Percentiles rank a stretch among this genome's conserved stretches.
phyloP scores from a whole-genome alignment of 352 stramenopile genomes.

The Proteromonas lacertae region DNA sequence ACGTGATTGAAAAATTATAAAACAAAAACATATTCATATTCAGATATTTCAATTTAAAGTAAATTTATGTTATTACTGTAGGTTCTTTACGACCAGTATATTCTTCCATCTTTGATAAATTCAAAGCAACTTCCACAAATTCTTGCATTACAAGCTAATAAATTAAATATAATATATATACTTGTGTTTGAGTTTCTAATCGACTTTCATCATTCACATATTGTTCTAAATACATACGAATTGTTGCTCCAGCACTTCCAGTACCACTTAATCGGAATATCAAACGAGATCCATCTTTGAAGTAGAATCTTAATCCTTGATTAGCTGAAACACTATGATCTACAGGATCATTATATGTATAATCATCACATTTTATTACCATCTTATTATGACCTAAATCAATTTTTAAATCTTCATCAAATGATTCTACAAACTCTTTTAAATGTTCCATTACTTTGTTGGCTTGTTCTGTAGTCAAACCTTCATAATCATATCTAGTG shows the following conservation, averaged over 20 bases:
- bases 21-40: no score
- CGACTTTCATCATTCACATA: slow-evolving; percentile 39
- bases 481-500: slow-evolving; percentile 97
- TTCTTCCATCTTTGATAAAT: slow-evolving; percentile 59
- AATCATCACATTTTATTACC: slow-evolving; percentile 58
- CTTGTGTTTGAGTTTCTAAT: slow-evolving; percentile 17
- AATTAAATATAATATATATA: no score
- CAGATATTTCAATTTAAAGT: no score
- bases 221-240: slow-evolving; percentile 97
- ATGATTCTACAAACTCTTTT: slow-evolving; percentile 8
- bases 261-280: slow-evolving; percentile 90
- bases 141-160: slow-evolving; percentile 23
- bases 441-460: slow-evolving; percentile 42
- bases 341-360: slow-evolving; percentile 88
- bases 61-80: slow-evolving; percentile 91
- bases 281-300: slow-evolving; percentile 71
- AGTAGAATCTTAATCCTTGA: slow-evolving; percentile 53
- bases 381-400: background rate
- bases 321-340: slow-evolving; percentile 66
- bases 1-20: no score
- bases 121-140: slow-evolving; percentile 64
- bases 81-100: slow-evolving; percentile 67
- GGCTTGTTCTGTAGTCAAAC: slow-evolving; percentile 39
- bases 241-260: slow-evolving; percentile 58
- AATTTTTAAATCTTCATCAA: slow-evolving; percentile 1